phyloP scores from a whole-genome alignment of 2,329 filamentous ascomycete genomes.

The Cyphellophora attinorum region DNA sequence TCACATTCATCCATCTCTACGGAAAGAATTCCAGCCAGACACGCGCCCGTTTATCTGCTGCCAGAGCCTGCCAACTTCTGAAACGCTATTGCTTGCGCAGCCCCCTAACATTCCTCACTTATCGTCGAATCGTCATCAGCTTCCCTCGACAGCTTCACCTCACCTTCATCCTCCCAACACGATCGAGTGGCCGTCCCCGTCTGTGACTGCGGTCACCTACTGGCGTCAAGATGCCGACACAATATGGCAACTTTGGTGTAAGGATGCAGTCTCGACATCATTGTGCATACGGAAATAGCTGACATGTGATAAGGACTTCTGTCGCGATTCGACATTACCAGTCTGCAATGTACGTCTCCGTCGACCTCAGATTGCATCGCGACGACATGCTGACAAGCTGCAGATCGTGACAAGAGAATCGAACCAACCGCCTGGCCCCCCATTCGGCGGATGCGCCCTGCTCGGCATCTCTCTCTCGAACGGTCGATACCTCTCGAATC shows the following conservation, averaged over 20 bases:
- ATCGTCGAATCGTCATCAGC: too few relatives aligned
- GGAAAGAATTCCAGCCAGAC: too few relatives aligned
- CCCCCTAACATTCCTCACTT: too few relatives aligned
- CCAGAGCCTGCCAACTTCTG: too few relatives aligned
- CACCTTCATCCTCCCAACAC: too few relatives aligned
- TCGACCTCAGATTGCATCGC: slow-evolving; percentile 13
- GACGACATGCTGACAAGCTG: slow-evolving; percentile 13
- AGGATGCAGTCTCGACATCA: slow-evolving; percentile 17
- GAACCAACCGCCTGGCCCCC: slow-evolving; percentile 51
- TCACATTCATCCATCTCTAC: too few relatives aligned
- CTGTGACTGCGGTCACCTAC: background rate
- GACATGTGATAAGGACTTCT: slow-evolving; percentile 54
- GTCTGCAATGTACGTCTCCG: slow-evolving; percentile 64
- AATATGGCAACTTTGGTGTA: slow-evolving; percentile 52
- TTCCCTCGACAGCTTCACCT: too few relatives aligned
- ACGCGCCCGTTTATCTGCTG: too few relatives aligned
- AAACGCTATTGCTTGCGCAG: too few relatives aligned
- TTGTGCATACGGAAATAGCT: slow-evolving; percentile 17
- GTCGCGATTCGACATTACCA: slow-evolving; percentile 72
- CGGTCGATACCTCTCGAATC: slow-evolving; percentile 62
- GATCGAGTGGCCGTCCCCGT: too few relatives aligned
- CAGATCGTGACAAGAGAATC: slow-evolving; percentile 53
- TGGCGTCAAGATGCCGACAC: slow-evolving; percentile 37
- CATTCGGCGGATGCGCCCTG: slow-evolving; percentile 62
- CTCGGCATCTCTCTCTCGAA: slow-evolving; percentile 63